phyloP scores from a whole-genome alignment of 2,329 filamentous ascomycete species.

The Trichoderma atrobrunneum region DNA sequence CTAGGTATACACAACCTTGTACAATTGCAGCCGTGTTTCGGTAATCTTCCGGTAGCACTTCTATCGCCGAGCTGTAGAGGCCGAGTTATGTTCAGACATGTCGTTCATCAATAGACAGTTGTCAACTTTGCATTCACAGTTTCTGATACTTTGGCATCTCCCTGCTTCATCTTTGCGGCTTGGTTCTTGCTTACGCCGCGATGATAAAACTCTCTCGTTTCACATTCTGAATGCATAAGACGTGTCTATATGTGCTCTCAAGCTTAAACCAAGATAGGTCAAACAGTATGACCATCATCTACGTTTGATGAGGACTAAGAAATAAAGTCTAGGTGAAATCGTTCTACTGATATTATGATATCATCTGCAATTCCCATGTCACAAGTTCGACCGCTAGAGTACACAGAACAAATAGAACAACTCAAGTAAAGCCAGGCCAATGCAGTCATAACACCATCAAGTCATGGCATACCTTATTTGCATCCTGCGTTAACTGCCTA shows the following conservation, averaged over 20 bases:
- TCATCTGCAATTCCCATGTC: not conserved
- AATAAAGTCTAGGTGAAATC: not conserved
- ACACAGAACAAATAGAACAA: not conserved
- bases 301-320: not conserved
- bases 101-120: not conserved
- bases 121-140: not conserved
- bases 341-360: too few species aligned
- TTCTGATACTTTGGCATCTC: not conserved
- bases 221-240: too few species aligned
- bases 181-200: not conserved
- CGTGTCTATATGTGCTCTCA: not conserved
- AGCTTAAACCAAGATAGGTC: not conserved
- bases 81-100: not conserved
- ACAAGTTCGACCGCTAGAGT: not conserved
- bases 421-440: conserved; percentile 1
- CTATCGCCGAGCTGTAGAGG: not conserved
- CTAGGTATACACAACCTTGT: not conserved
- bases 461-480: conserved; percentile 15
- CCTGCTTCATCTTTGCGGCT: not conserved
- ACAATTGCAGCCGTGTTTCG: not conserved
- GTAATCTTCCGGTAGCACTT: not conserved
- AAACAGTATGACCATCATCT: not conserved
- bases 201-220: not conserved
- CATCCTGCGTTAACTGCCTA: conserved; percentile 16
- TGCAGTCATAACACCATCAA: conserved; percentile 1